These are phyloP conservation scores for Paxillus ammoniavirescens DNA, from an alignment of 768 basidiomycete genomes.

Conservation along the genomic window DNA sequence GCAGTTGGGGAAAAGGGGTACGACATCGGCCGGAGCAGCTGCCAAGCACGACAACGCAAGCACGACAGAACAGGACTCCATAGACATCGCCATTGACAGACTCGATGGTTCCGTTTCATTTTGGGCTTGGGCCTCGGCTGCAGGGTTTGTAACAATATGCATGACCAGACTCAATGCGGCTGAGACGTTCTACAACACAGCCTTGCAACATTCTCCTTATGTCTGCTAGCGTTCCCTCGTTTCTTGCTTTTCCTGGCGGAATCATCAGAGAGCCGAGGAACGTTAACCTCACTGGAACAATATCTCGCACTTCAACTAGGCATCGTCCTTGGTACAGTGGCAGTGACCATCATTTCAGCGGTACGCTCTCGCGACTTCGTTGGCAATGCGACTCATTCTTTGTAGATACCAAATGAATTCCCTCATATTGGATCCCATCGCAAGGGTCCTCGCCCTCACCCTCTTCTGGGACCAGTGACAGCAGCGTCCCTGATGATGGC, in stretches of 20 bases:
- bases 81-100: constrained; percentile 7
- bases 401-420: constrained; percentile 43
- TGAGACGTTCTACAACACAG: constrained; percentile 20
- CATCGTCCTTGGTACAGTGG: constrained; percentile 54
- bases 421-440: constrained; percentile 30
- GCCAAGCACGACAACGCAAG: constrained; percentile 4
- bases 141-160: constrained; percentile 23
- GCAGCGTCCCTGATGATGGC: constrained; percentile 52
- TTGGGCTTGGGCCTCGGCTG: constrained; percentile 41
- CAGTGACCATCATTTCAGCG: constrained; percentile 56
- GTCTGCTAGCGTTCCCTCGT: constrained; percentile 55
- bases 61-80: constrained; percentile 3
- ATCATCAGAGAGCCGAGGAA: constrained; percentile 38
- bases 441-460: constrained; percentile 42
- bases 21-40: constrained; percentile 13
- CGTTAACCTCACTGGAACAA: constrained; percentile 63
- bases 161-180: not conserved
- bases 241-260: constrained; percentile 67
- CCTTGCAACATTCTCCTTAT: constrained; percentile 33
- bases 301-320: constrained; percentile 70
- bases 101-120: constrained; percentile 28
- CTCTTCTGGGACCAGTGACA: constrained; percentile 62
- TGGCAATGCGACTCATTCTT: not conserved
- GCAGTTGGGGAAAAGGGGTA: constrained; percentile 1
- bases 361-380: constrained; percentile 31